Evolutionary conservation across 2,329 filamentous ascomycete genomes (phyloP), one percentile per base, ranked within the genome.

Genomic region (Sclerotinia minor): DNA sequence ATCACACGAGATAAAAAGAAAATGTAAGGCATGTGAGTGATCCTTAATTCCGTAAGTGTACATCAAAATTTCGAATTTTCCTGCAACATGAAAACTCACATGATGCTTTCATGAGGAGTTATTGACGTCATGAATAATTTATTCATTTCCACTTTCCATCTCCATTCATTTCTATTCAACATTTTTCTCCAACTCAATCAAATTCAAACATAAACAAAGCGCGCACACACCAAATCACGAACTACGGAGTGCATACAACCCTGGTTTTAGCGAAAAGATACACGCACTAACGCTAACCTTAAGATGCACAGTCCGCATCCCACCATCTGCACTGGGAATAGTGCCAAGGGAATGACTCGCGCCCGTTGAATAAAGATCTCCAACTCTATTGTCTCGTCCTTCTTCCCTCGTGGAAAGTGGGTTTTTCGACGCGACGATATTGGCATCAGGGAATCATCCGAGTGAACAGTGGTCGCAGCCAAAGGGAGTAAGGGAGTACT

Each of bases 311-410:
- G 11, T 13, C 26, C 15, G 13, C 57, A 15, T 24, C 7, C 21
- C 13, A 9, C 44, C 35, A 61, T 11, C 58, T 8, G 3, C 0
- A 32, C n/a, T 49, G 6, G 44, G 44, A 9, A 35, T 61, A 35
- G 58, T n/a, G 44, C 21, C 13, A 24, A 49, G 15, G 32, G 21
- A 47, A 49, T 61, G 58, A 61, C 58, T 49, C 58, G 58, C 29
- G 44, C 58, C 58, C 58, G 58, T 61, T 61, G 29, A 60, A 32
- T 4, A 24, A 24, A 61, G 58, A 61, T 61, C 58, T 49, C 8
- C 26, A 35, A 49, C 19, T 35, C 35, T 49, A 45, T 24, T 59
- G 9, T 17, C 29, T 49, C 32, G 38, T 32, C 29, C 26, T 29
- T 8, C 44, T 35, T 11, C 17, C 57, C 41, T 47, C 44, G 57